Percentiles rank a stretch among this genome's conserved stretches.
Evolutionary conservation across 2,329 filamentous ascomycete species (phyloP).

Genomic region (Aspergillus sp.): DNA sequence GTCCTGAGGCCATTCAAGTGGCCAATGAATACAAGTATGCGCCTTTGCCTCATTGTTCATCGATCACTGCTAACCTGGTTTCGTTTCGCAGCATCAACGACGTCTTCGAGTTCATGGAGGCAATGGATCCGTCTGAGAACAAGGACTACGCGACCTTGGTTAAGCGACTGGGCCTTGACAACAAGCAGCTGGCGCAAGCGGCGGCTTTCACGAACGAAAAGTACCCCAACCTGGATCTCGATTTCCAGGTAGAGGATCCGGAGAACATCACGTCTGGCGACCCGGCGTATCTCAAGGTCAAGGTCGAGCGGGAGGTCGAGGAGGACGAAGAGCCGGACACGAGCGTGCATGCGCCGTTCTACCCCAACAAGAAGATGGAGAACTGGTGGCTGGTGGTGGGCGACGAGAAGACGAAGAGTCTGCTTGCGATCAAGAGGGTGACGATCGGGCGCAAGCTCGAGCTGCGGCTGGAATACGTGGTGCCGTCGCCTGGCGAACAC

Average conservation of each 20-base stretch:
- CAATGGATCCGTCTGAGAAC: slow-evolving; percentile 94
- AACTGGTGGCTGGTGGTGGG: slow-evolving; percentile 98
- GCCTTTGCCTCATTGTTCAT: slow-evolving; percentile 2
- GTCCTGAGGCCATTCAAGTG: slow-evolving; percentile 69
- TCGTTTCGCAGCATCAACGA: slow-evolving; percentile 63
- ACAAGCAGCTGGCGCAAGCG: slow-evolving; percentile 76
- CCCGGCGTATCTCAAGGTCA: slow-evolving; percentile 72
- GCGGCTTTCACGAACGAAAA: slow-evolving; percentile 92
- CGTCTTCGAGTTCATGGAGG: slow-evolving; percentile 96
- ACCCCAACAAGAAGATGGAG: slow-evolving; percentile 82
- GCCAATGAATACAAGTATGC: slow-evolving; percentile 68
- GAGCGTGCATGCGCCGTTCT: slow-evolving; percentile 90
- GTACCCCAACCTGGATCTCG: slow-evolving; percentile 88
- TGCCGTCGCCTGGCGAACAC: slow-evolving; percentile 76
- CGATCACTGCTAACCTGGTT: slow-evolving; percentile 17
- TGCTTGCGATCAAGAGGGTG: slow-evolving; percentile 89
- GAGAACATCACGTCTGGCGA: slow-evolving; percentile 72
- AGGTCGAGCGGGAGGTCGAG: slow-evolving; percentile 73
- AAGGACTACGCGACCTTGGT: slow-evolving; percentile 68
- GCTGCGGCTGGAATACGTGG: slow-evolving; percentile 75
- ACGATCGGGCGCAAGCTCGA: slow-evolving; percentile 72
- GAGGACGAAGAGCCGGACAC: slow-evolving; percentile 66
- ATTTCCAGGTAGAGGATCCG: slow-evolving; percentile 74
- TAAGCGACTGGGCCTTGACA: slow-evolving; percentile 66
- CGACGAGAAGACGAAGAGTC: slow-evolving; percentile 76